These are phyloP conservation scores for Saturnispora halmiae DNA, from an alignment of 805 yeast species.

Conservation along the genomic window DNA sequence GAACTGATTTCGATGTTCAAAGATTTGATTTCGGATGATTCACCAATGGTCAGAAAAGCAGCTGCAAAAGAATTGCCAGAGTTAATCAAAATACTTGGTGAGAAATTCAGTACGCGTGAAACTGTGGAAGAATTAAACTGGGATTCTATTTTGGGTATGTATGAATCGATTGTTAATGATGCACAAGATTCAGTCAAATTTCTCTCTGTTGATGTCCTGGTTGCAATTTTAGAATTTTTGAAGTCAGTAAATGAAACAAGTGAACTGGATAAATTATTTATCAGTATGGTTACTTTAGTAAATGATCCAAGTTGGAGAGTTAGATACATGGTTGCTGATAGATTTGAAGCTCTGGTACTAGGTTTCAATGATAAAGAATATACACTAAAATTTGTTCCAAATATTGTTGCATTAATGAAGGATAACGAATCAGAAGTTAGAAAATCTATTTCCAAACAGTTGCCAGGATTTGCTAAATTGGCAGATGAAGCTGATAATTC, in stretches of 20 bases:
- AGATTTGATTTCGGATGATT: constrained; percentile 75
- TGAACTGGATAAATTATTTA: constrained; percentile 54
- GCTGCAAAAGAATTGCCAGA: constrained; percentile 81
- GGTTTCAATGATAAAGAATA: constrained; percentile 50
- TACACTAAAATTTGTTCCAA: constrained; percentile 55
- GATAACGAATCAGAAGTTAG: constrained; percentile 97
- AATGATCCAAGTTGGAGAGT: constrained; percentile 96
- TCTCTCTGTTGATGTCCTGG: constrained; percentile 77
- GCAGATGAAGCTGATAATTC: constrained; percentile 34
- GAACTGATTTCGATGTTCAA: constrained; percentile 59
- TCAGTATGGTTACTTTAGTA: constrained; percentile 60
- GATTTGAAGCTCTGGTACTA: constrained; percentile 64
- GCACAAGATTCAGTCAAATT: constrained; percentile 93
- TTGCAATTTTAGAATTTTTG: constrained; percentile 68
- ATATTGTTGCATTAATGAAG: constrained; percentile 68
- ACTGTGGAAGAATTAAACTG: constrained; percentile 54
- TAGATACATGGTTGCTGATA: constrained; percentile 95
- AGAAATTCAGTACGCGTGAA: constrained; percentile 28
- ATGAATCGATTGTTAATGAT: constrained; percentile 66
- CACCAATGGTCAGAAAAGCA: constrained; percentile 96
- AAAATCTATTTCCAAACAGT: constrained; percentile 86
- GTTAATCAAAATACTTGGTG: constrained; percentile 49
- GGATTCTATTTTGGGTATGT: constrained; percentile 75
- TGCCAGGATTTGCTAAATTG: constrained; percentile 62
- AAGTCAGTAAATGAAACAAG: constrained; percentile 46